Conservation (phyloP, 257 asterid genomes). For the Solanum sejunctum region DNA sequence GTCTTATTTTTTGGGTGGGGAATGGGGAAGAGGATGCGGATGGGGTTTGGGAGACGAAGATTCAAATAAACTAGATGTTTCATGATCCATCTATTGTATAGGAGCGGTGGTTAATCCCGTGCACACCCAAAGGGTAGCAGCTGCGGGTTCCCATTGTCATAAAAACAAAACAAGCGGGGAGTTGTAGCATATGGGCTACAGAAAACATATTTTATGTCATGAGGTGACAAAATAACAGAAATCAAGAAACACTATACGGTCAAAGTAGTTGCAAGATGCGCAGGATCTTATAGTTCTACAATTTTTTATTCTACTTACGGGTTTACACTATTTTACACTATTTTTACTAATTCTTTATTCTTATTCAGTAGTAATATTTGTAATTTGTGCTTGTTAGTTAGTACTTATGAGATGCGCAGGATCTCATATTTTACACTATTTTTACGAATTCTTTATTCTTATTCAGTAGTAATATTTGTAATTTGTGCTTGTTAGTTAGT, state of each 20-base stretch:
- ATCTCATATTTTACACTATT: too few species aligned
- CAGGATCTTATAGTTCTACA: not conserved
- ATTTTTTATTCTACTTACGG: not conserved
- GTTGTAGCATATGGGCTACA: not conserved
- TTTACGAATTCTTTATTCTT: not conserved
- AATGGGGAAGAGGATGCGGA: not conserved
- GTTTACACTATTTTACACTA: not conserved
- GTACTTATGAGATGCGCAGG: not conserved
- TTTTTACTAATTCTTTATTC: not conserved
- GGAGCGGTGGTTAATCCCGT: too few species aligned
- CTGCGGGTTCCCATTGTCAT: too few species aligned
- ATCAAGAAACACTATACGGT: not conserved
- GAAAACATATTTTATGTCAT: not conserved
- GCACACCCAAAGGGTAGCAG: too few species aligned
- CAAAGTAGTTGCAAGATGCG: not conserved
- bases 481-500: not conserved
- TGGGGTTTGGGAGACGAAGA: not conserved
- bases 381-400: not conserved
- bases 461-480: not conserved
- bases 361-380: not conserved
- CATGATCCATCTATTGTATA: not conserved
- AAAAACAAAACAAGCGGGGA: not conserved
- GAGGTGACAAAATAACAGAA: not conserved
- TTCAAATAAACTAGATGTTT: not conserved
- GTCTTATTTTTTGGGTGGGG: not conserved